Base-by-base conservation (phyloP, 345 rosid genomes). In the Schrenkiella parvula region DNA sequence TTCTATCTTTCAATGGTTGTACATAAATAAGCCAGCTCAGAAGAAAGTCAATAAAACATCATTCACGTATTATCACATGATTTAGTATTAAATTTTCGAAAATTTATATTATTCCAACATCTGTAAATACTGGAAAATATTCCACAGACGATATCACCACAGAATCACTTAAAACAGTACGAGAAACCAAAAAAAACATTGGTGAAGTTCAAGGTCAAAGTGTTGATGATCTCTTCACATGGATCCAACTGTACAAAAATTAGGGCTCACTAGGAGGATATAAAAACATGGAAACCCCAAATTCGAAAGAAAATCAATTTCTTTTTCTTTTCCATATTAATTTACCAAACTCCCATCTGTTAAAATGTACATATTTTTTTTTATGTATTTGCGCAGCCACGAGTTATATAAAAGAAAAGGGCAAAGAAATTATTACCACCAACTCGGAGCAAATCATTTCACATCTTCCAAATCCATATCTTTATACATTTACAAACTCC, bases 1-100 rank as follows among this genome's bases (percentile, higher is more conserved):
- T 82, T 28, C 72, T 92, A 10, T 77, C 82, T 71, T 73, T 63
- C 32, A 69, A 72, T 64, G 79, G 75, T 76, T 72, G 13, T 35
- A 5, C 34, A 46, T n/a, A 9, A 31, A 39, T 5, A 48, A 31
- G 38, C 34, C 61, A 29, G 29, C 23, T 6, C 14, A 12, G n/a
- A 31, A 6, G 29, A 41, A 6, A 22, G n/a, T 13, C 41, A 52
- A 8, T 65, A 37, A 65, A 44, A 47, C 28, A 21, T 65, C 34
- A 44, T n/a, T 34, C 21, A 47, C 6, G 21, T 41, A 53, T 25
- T n/a, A n/a, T 48, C 74, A 35, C 32, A 39, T 67, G 31, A 35
- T 35, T 66, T 64, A 2, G 29, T 12, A 64, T 14, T 23, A 42
- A 31, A 23, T 35, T 54, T 52, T 66, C 52, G 47, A 35, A 51